Base-by-base conservation (phyloP, 306 rosid species). In the Lablab purpureus region DNA sequence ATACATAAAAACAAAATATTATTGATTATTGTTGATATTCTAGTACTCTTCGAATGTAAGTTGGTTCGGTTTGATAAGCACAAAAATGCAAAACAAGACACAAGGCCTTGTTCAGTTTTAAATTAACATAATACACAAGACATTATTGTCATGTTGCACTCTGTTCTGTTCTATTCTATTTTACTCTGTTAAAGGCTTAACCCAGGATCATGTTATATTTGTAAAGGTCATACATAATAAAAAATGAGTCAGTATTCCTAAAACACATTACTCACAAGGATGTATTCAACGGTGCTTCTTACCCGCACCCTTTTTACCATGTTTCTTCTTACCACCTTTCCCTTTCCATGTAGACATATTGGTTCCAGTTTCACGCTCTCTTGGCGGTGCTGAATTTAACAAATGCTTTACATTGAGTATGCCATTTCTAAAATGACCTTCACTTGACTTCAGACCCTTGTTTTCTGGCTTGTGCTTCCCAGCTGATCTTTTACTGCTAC, bases 371-470 rank as follows among this genome's bases (percentile, higher is more conserved):
- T 51, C 80, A 18, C 10, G 67, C 15, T 56, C 90, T 77, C 82
- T 80, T 7, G 90, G 60, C 50, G 87, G 83, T 27, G 87, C 52
- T 2, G 88, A 81, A 30, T 43, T 83, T 80, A 93, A 82, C 78
- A 93, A 59, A 87, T 87, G 94, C 76, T 87, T 91, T 68, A 91
- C 96, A 66, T 93, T 86, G 32, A 93, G 91, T 50, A 85, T 84
- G n/a, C 97, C 97, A 30, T 93, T 88, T 84, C 74, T 93, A 82
- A 93, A 91, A 25, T 71, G 77, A 71, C 94, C 96, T 88, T 90
- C 92, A 28, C 83, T 89, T 28, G 86, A 55, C 76, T 75, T 88
- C 73, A 90, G 76, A 79, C 83, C 91, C 71, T 84, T 81, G 58
- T 89, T 81, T 82, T 87, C 89, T 4, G 89, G 85, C 81, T 87